These are phyloP conservation scores for Fusarium illudens DNA, from an alignment of 2,329 filamentous ascomycete genomes.

Conservation along the genomic window DNA sequence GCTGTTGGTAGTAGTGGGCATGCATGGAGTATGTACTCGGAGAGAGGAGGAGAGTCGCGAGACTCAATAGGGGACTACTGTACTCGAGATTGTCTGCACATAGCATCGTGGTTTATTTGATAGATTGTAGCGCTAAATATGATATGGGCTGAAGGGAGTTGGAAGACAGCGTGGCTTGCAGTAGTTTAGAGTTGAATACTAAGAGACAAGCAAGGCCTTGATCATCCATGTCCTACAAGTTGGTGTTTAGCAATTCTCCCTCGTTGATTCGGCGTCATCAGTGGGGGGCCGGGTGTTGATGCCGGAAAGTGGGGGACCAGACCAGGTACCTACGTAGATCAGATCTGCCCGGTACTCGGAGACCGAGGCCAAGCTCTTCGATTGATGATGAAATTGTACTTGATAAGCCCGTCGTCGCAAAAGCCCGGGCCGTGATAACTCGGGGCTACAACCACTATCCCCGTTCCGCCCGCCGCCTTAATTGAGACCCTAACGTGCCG, in stretches of 20 bases:
- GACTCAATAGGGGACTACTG: conserved; percentile 11
- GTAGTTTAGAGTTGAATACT: conserved; percentile 10
- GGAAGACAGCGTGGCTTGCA: conserved; percentile 10
- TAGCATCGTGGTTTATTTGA: conserved; percentile 37
- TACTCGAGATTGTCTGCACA: conserved; percentile 23
- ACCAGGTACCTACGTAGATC: not conserved
- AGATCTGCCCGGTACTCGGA: conserved; percentile 18
- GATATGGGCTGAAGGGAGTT: conserved; percentile 23
- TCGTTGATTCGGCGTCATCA: conserved; percentile 18
- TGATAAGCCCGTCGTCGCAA: conserved; percentile 15
- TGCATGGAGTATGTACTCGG: conserved; percentile 6
- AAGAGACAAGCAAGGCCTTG: not conserved
- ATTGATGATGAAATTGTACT: conserved; percentile 22
- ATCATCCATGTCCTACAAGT: too few relatives aligned
- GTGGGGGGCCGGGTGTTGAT: conserved; percentile 25
- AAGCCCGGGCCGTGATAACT: conserved; percentile 27
- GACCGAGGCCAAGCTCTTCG: conserved; percentile 29
- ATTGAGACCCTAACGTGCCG: not conserved
- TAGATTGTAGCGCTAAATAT: conserved; percentile 41
- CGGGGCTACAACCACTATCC: conserved; percentile 3
- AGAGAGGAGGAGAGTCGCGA: conserved; percentile 14
- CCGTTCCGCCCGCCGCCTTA: not conserved
- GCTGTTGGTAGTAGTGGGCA: not conserved
- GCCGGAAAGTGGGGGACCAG: conserved; percentile 37
- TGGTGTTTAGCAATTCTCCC: conserved; percentile 18